phyloP scores from a whole-genome alignment of 805 yeast species.

The Lachancea kluyveri region DNA sequence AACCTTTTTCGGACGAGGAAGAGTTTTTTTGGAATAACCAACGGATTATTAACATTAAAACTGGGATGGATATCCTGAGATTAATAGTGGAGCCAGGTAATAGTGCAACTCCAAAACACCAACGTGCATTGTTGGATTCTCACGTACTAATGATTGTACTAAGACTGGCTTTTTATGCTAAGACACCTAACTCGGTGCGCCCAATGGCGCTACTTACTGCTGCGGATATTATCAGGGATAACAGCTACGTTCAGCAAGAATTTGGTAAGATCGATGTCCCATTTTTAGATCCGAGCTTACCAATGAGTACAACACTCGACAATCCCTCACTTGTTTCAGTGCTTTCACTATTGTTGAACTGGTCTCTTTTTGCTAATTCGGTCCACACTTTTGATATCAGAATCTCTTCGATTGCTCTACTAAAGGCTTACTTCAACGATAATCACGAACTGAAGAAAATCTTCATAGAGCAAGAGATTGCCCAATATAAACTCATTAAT shows the following conservation, averaged over 20 bases:
- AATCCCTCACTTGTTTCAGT: slow-evolving; percentile 52
- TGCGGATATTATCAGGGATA: slow-evolving; percentile 68
- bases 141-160: slow-evolving; percentile 63
- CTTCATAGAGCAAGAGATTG: slow-evolving; percentile 64
- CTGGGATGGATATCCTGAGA: slow-evolving; percentile 66
- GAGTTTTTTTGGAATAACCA: slow-evolving; percentile 72
- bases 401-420: slow-evolving; percentile 58
- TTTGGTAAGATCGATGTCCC: slow-evolving; percentile 89
- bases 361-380: slow-evolving; percentile 77
- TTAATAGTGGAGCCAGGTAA: slow-evolving; percentile 70
- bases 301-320: slow-evolving; percentile 21
- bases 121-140: slow-evolving; percentile 49
- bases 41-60: slow-evolving; percentile 56
- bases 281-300: slow-evolving; percentile 69
- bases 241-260: slow-evolving; percentile 58
- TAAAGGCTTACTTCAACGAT: slow-evolving; percentile 61
- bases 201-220: slow-evolving; percentile 65
- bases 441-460: slow-evolving; percentile 55
- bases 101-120: slow-evolving; percentile 56
- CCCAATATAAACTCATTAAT: slow-evolving; percentile 29
- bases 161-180: slow-evolving; percentile 61
- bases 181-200: slow-evolving; percentile 60
- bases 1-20: slow-evolving; percentile 45
- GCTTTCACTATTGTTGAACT: slow-evolving; percentile 64
- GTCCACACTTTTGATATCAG: slow-evolving; percentile 81